phyloP scores from a whole-genome alignment of 345 rosid genomes.

The Litchi chinensis region DNA sequence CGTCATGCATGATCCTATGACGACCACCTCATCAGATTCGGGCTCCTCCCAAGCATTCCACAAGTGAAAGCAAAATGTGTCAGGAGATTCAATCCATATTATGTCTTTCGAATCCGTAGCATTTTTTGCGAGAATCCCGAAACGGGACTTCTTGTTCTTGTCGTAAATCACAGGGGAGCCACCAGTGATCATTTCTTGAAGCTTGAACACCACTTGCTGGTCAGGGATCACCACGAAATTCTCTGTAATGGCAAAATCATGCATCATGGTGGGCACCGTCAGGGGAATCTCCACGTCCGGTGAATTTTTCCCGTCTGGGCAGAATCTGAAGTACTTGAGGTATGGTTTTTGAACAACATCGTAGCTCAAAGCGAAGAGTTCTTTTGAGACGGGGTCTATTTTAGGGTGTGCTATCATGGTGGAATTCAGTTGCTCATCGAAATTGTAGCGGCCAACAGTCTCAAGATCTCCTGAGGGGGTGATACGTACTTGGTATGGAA shows the following conservation, averaged over 20 bases:
- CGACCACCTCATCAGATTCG: slow-evolving; percentile 80
- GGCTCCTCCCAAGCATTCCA: slow-evolving; percentile 99
- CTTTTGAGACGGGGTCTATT: slow-evolving; percentile 66
- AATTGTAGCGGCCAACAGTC: slow-evolving; percentile 70
- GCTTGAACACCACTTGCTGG: slow-evolving; percentile 91
- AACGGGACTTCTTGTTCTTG: slow-evolving; percentile 67
- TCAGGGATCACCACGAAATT: slow-evolving; percentile 85
- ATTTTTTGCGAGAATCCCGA: slow-evolving; percentile 67
- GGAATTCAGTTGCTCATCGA: slow-evolving; percentile 57
- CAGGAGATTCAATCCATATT: slow-evolving; percentile 80
- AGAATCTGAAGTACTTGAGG: slow-evolving; percentile 72
- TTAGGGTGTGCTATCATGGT: slow-evolving; percentile 98
- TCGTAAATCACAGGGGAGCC: slow-evolving; percentile 92
- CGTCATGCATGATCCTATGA: slow-evolving; percentile 98
- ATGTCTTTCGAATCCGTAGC: slow-evolving; percentile 57
- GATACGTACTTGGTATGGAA: slow-evolving; percentile 80
- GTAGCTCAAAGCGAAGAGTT: slow-evolving; percentile 80
- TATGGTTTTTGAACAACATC: slow-evolving; percentile 83
- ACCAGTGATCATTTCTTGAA: slow-evolving; percentile 76
- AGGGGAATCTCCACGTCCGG: slow-evolving; percentile 83
- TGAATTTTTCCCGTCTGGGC: slow-evolving; percentile 62
- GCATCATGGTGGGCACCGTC: slow-evolving; percentile 85
- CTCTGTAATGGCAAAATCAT: slow-evolving; percentile 89
- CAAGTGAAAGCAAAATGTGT: slow-evolving; percentile 84
- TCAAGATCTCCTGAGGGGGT: slow-evolving; percentile 67